Evolutionary conservation across 2,329 filamentous ascomycete genomes (phyloP).

Genomic region (Elsinoe fawcettii): DNA sequence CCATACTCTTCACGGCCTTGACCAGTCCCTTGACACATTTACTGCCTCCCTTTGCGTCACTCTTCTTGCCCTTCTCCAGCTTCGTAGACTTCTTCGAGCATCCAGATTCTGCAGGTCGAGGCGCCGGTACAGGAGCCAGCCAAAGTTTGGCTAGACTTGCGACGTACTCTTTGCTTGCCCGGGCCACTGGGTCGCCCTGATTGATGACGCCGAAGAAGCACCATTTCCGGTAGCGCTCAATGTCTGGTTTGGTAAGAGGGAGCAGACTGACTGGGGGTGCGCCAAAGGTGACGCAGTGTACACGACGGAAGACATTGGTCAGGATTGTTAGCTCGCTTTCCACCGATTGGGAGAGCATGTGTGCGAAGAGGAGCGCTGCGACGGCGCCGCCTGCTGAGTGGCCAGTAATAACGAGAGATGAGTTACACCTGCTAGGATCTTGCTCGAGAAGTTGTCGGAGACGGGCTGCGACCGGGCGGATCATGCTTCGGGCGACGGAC

Average conservation of each 20-base stretch:
- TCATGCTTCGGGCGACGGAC: constrained; percentile 43
- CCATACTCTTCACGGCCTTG: constrained; percentile 6
- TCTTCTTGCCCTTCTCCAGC: constrained; percentile 14
- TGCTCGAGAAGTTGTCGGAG: constrained; percentile 32
- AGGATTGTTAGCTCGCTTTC: constrained; percentile 63
- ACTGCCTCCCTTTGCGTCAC: constrained; percentile 17
- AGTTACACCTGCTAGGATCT: constrained; percentile 56
- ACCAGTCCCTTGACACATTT: constrained; percentile 14
- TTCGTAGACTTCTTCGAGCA: constrained; percentile 8
- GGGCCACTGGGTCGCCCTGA: constrained; percentile 72
- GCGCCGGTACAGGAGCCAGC: constrained; percentile 48
- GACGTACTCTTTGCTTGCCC: constrained; percentile 71
- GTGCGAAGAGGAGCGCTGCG: constrained; percentile 68
- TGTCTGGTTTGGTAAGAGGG: constrained; percentile 54
- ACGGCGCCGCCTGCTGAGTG: constrained; percentile 83
- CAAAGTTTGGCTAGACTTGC: constrained; percentile 65
- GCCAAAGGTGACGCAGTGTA: constrained; percentile 84
- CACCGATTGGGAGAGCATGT: constrained; percentile 62
- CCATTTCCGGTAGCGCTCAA: constrained; percentile 48
- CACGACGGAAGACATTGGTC: constrained; percentile 62
- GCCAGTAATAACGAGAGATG: constrained; percentile 73
- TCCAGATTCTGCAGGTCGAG: not conserved
- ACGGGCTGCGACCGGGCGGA: constrained; percentile 41
- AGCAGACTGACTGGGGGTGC: constrained; percentile 67
- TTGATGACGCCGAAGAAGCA: constrained; percentile 76